phyloP scores from a whole-genome alignment of 148 eudicot genomes.

The Nyssa sinensis region DNA sequence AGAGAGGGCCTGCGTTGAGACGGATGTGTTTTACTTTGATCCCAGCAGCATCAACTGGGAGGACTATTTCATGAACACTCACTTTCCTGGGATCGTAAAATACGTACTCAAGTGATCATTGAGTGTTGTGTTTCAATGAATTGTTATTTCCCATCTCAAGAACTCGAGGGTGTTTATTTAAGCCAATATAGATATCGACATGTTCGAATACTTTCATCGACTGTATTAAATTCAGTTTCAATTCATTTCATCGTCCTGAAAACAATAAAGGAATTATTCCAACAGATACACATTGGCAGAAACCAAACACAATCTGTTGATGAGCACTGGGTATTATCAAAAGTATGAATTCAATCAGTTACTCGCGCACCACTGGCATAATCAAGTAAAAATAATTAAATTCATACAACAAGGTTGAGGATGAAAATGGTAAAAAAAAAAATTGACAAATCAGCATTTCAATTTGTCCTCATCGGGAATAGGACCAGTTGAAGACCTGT shows the following conservation, averaged over 20 bases:
- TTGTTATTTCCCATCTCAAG: neutral
- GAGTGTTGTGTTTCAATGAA: no score
- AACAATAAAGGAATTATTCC: no score
- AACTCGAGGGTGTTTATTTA: no score
- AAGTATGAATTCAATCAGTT: neutral
- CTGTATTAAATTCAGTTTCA: no score
- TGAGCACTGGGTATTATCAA: neutral
- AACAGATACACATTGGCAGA: neutral
- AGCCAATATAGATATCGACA: no score
- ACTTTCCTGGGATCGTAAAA: slow-evolving; percentile 48
- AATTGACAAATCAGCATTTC: no score
- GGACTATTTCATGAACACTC: slow-evolving; percentile 45
- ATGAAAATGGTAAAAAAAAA: no score
- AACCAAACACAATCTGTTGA: neutral
- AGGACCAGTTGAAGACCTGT: neutral
- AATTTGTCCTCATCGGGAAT: neutral
- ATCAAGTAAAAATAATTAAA: no score
- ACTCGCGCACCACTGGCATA: neutral
- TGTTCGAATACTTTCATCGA: no score
- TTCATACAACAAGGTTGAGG: neutral
- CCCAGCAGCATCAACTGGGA: slow-evolving; percentile 51
- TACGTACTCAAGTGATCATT: slow-evolving; percentile 33
- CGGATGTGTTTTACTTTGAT: slow-evolving; percentile 53
- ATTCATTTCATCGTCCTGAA: no score
- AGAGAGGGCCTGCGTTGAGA: slow-evolving; percentile 24